Evolutionary conservation across 495 filamentous ascomycete genomes (phyloP).

Genomic region (Neurospora sp.): DNA sequence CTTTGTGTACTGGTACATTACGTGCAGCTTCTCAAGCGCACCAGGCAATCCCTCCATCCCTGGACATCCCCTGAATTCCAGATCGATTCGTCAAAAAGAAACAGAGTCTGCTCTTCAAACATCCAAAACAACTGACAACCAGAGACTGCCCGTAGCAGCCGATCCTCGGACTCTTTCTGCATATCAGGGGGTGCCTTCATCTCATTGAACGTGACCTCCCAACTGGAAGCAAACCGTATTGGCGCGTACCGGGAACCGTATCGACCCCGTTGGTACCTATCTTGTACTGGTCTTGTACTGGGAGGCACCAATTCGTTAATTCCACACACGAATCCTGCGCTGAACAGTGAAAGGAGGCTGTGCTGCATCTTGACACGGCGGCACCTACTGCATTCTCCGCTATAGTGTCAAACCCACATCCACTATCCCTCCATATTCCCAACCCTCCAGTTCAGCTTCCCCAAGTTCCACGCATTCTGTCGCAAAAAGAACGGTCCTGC

Average conservation of each 20-base stretch:
- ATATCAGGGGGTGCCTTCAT: not conserved
- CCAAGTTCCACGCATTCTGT: not conserved
- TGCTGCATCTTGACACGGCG: conserved; percentile 11
- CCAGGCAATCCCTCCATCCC: not conserved
- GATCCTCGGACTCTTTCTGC: not conserved
- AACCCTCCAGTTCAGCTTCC: not conserved
- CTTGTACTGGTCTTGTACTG: not conserved
- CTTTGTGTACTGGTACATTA: not conserved
- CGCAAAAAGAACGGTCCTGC: not conserved
- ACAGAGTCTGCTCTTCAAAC: not conserved
- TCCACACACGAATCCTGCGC: conserved; percentile 4
- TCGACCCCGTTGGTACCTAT: not conserved
- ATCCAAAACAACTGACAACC: not conserved
- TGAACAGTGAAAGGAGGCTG: conserved; percentile 12
- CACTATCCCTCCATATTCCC: conserved; percentile 1
- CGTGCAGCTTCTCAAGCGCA: not conserved
- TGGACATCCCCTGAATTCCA: not conserved
- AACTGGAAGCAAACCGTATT: not conserved
- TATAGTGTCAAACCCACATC: not conserved
- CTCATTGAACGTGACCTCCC: not conserved
- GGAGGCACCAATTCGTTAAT: not conserved
- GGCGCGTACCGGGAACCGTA: not conserved
- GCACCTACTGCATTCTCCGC: conserved; percentile 1
- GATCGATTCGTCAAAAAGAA: not conserved
- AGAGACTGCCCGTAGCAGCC: not conserved